Base-by-base conservation (phyloP, 2,329 filamentous ascomycete species). In the Pyrenophora seminiperda region DNA sequence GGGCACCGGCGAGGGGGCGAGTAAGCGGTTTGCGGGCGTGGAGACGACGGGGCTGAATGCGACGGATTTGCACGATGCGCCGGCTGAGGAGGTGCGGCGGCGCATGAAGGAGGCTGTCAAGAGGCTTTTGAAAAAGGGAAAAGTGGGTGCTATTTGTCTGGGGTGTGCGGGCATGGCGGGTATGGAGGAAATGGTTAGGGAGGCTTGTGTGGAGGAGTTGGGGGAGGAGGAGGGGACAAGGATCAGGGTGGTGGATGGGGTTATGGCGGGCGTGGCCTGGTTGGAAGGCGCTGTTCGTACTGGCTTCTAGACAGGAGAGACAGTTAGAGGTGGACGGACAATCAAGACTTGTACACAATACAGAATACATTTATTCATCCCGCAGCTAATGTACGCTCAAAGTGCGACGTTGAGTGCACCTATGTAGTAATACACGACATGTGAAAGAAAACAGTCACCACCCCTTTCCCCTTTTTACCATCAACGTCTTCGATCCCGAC, bases 131-230 rank as follows among this genome's bases (percentile, higher is more conserved):
- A 70, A 67, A 6, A 77, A 77, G 10, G 75, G 80, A 0, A 76
- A 78, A 3, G 82, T 92, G 0, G 77, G 79, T 4, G 88, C 86
- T 18, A 83, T 97, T 6, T 88, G 90, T 65, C 81, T 97, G 77
- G 92, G 92, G 0, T 97, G 92, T 70, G 92, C 90, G 2, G 92
- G 91, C 0, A 96, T 97, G 92, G 86, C 87, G 1, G 92, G 91
- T 0, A 81, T 97, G 74, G 88, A 94, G 62, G 79, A 84, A 32
- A 87, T 87, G 50, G 91, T 97, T 31, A 81, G 87, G 27, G 79
- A 82, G 34, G 87, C 87, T 1, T 88, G 89, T 29, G 65, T 82
- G 0, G 84, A 88, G 50, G 78, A 83, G 41, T 79, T 87, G 47
- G 88, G 88, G 1, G 71, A 79, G n/a, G 74, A 79, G 9, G 77